Evolutionary conservation across 225 moss, liverwort and hornwort species (phyloP).

Genomic region (Pleurozium schreberi): DNA sequence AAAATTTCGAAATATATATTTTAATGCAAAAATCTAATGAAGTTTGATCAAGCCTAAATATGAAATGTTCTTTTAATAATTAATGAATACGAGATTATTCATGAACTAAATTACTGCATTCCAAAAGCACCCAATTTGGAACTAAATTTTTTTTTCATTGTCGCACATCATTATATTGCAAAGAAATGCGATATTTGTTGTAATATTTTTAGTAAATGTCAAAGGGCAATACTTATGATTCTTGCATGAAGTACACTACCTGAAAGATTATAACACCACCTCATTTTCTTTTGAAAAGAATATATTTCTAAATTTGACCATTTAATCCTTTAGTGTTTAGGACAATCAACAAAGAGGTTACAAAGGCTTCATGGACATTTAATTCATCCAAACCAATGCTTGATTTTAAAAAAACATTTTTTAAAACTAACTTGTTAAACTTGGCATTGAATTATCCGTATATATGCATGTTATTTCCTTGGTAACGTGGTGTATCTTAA

Average conservation of each 20-base stretch:
- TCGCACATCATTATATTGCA: neutral
- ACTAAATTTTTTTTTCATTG: neutral
- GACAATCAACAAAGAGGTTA: fast-evolving
- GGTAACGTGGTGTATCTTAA: too few species aligned
- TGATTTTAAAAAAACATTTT: too few species aligned
- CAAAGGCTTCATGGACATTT: neutral
- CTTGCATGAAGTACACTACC: neutral
- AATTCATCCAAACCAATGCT: neutral
- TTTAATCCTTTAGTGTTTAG: neutral
- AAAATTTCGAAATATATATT: too few species aligned
- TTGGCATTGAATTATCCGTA: too few species aligned
- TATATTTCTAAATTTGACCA: neutral
- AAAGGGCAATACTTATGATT: neutral
- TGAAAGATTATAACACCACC: neutral
- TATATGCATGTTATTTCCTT: too few species aligned
- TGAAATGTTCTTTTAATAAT: too few species aligned
- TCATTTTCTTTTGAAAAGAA: neutral
- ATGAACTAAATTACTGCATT: neutral
- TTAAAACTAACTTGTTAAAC: too few species aligned
- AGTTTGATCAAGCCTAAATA: too few species aligned
- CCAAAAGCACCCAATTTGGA: neutral
- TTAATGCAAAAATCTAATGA: too few species aligned
- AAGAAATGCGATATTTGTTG: fast-evolving
- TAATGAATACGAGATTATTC: neutral
- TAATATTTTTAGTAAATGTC: neutral